phyloP scores from a whole-genome alignment of 1,284 basidiomycete genomes.

The Caloboletus firmus region DNA sequence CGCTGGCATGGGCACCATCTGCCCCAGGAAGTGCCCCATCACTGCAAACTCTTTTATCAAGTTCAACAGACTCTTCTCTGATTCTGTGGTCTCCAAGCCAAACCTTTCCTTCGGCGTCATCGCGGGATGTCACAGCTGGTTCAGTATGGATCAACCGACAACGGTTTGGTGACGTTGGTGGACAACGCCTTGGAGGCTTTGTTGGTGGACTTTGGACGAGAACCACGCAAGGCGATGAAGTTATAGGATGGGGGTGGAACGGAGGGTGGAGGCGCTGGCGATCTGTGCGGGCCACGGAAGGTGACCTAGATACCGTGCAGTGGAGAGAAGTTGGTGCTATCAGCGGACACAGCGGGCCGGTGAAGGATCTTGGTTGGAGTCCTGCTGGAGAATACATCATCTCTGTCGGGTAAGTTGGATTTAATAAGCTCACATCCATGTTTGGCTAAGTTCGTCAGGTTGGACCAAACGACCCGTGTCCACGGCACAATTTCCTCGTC shows the following conservation, averaged over 20 bases:
- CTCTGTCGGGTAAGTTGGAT: conserved; percentile 65
- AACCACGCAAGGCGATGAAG: conserved; percentile 51
- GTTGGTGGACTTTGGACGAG: conserved; percentile 80
- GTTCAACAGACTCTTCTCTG: conserved; percentile 89
- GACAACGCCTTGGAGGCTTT: conserved; percentile 85
- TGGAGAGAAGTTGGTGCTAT: conserved; percentile 82
- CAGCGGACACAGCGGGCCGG: conserved; percentile 77
- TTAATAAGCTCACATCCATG: not conserved
- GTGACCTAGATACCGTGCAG: conserved; percentile 37
- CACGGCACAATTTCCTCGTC: conserved; percentile 57
- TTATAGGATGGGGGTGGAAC: conserved; percentile 86
- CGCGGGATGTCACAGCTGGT: conserved; percentile 38
- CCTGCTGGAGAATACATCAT: conserved; percentile 81
- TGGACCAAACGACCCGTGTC: conserved; percentile 88
- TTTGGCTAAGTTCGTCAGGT: conserved; percentile 40
- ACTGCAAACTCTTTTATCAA: conserved; percentile 70
- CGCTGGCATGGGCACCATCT: conserved; percentile 73
- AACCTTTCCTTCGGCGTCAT: conserved; percentile 39
- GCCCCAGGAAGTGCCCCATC: conserved; percentile 10
- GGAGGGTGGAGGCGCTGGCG: conserved; percentile 90
- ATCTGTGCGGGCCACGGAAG: conserved; percentile 30
- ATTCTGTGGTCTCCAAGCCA: conserved; percentile 87
- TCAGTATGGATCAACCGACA: conserved; percentile 87
- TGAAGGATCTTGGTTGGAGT: conserved; percentile 83
- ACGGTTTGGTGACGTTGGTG: conserved; percentile 90